Percentiles rank a stretch among this genome's conserved stretches.
These are phyloP conservation scores for Podospora sp. DNA, from an alignment of 495 filamentous ascomycete species.

Conservation along the genomic window DNA sequence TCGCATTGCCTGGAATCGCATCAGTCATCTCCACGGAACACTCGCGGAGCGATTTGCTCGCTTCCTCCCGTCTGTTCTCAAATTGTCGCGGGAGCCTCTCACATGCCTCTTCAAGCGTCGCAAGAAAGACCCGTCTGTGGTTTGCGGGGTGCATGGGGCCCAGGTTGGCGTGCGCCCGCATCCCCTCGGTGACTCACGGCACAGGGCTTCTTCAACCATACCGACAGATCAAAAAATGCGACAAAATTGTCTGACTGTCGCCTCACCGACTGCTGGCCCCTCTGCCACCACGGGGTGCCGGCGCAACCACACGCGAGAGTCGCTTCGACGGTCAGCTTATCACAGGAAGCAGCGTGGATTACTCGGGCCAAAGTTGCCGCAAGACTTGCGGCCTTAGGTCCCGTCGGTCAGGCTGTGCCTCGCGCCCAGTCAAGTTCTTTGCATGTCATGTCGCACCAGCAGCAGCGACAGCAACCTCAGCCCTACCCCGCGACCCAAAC, in stretches of 20 bases:
- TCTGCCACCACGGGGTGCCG: not conserved
- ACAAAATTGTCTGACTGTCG: not conserved
- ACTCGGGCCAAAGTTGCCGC: not conserved
- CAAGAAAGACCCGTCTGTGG: not conserved
- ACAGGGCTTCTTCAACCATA: too few relatives aligned
- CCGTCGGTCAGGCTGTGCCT: not conserved
- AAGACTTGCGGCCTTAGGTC: not conserved
- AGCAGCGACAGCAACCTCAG: not conserved
- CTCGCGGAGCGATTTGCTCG: constrained; percentile 15
- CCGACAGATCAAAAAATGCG: too few relatives aligned
- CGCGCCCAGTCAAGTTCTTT: not conserved
- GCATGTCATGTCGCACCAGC: not conserved
- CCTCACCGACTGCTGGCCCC: not conserved
- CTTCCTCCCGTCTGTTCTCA: constrained; percentile 15
- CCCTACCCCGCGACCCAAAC: constrained; percentile 4
- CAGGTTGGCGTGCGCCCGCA: not conserved
- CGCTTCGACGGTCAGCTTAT: not conserved
- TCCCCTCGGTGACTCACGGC: constrained; percentile 2
- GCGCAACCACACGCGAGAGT: not conserved
- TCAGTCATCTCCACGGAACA: not conserved
- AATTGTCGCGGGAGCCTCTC: constrained; percentile 11
- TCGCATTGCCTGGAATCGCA: constrained; percentile 9
- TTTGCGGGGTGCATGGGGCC: constrained; percentile 16
- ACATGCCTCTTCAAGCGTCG: constrained; percentile 17
- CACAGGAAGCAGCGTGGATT: not conserved